These are phyloP conservation scores for Leishmania arabica DNA, from an alignment of 208 protist genomes.

Conservation along the genomic window DNA sequence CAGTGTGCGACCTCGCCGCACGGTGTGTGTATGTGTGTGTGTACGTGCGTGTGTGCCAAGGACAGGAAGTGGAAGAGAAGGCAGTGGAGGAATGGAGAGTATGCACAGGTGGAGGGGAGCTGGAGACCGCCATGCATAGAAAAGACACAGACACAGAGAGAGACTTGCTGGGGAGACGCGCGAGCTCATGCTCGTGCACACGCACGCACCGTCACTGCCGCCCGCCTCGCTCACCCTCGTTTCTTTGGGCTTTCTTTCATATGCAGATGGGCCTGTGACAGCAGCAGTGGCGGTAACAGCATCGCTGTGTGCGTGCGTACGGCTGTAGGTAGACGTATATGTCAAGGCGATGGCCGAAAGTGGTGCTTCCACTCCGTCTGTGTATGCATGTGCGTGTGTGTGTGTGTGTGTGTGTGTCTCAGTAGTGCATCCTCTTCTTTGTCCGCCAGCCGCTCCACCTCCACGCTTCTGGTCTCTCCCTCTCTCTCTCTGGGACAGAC, in stretches of 20 bases:
- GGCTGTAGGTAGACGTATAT: background rate
- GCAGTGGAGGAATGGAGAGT: background rate
- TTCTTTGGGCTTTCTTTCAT: background rate
- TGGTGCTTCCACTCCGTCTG: background rate
- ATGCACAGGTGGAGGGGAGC: background rate
- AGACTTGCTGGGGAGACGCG: background rate
- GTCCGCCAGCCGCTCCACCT: background rate
- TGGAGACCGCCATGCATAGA: background rate
- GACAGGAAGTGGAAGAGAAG: background rate
- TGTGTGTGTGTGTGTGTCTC: background rate
- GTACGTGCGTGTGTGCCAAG: background rate
- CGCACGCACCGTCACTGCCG: background rate
- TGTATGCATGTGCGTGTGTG: background rate
- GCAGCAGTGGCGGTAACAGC: background rate
- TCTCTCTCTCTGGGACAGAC: background rate
- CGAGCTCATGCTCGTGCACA: background rate
- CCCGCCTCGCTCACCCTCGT: background rate
- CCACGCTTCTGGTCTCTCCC: background rate
- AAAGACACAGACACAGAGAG: background rate
- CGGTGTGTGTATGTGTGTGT: too few relatives aligned
- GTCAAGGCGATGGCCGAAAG: background rate
- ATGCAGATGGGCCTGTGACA: background rate
- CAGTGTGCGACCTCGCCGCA: background rate
- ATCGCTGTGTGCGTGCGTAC: background rate
- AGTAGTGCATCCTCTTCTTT: background rate